Evolutionary conservation across 768 basidiomycete genomes (phyloP).

Genomic region (Cytidiella melzeri): DNA sequence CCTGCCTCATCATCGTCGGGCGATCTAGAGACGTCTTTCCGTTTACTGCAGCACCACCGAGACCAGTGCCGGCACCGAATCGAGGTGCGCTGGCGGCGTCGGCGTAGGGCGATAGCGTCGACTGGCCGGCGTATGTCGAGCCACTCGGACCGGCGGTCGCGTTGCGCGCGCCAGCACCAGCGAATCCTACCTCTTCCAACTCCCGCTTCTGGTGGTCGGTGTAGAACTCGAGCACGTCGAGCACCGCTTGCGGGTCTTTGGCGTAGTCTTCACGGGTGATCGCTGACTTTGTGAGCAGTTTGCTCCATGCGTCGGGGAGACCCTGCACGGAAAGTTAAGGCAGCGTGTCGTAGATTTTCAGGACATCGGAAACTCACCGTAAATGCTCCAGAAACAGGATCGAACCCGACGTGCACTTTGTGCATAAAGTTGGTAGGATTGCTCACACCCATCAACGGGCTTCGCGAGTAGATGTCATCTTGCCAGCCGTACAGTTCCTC

Average conservation of each 20-base stretch:
- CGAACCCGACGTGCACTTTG: constrained; percentile 97
- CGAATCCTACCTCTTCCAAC: constrained; percentile 51
- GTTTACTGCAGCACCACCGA: constrained; percentile 58
- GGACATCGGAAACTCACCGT: constrained; percentile 51
- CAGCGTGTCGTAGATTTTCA: not conserved
- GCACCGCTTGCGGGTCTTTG: constrained; percentile 92
- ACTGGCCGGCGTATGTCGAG: constrained; percentile 22
- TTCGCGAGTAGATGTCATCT: constrained; percentile 91
- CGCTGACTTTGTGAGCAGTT: constrained; percentile 92
- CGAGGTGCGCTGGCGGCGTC: constrained; percentile 50
- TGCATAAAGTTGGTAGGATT: constrained; percentile 98
- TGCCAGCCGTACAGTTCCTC: constrained; percentile 99
- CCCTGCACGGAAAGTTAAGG: constrained; percentile 44
- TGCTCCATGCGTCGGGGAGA: constrained; percentile 96
- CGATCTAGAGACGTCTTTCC: constrained; percentile 37
- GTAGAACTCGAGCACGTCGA: constrained; percentile 98
- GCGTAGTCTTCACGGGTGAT: constrained; percentile 98
- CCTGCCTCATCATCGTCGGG: constrained; percentile 38
- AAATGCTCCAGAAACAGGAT: constrained; percentile 89
- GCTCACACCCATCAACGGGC: constrained; percentile 88
- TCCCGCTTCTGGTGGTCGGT: constrained; percentile 98
- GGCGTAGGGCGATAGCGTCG: constrained; percentile 28
- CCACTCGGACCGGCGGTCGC: constrained; percentile 12
- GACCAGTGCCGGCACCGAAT: constrained; percentile 88
- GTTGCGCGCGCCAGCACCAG: constrained; percentile 5